phyloP scores from a whole-genome alignment of 208 protist genomes.

The Trypanosoma vivax region DNA sequence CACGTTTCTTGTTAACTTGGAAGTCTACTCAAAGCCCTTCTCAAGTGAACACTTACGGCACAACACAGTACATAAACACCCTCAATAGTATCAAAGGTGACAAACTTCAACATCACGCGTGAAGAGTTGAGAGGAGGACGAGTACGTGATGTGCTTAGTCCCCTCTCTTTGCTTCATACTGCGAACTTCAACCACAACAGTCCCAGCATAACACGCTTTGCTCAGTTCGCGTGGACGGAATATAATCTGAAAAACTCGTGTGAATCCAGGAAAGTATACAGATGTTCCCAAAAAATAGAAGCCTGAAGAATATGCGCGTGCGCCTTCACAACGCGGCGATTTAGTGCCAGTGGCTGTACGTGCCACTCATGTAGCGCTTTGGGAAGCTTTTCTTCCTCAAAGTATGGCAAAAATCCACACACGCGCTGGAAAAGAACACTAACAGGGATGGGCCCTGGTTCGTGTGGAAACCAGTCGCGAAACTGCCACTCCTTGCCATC shows the following conservation, averaged over 20 bases:
- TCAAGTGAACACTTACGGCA: no score
- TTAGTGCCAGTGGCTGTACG: slow-evolving; percentile 67
- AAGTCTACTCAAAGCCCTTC: no score
- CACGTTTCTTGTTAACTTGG: no score
- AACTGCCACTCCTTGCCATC: slow-evolving; percentile 79
- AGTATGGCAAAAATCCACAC: slow-evolving; percentile 78
- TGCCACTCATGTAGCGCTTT: slow-evolving; percentile 66
- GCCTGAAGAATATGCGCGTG: slow-evolving; percentile 75
- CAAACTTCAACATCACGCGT: no score
- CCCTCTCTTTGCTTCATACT: no score
- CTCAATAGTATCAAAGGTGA: no score
- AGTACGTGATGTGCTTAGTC: no score
- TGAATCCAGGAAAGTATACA: slow-evolving; percentile 73
- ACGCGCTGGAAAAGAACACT: slow-evolving; percentile 66
- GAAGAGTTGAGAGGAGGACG: no score
- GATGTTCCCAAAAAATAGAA: slow-evolving; percentile 74
- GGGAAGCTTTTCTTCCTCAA: slow-evolving; percentile 84
- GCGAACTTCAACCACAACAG: slow-evolving; percentile 4
- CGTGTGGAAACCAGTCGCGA: slow-evolving; percentile 51
- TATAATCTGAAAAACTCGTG: slow-evolving; percentile 74
- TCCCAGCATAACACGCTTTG: not conserved
- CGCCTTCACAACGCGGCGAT: slow-evolving; percentile 60
- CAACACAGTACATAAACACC: no score
- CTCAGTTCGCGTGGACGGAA: slow-evolving; percentile 45
- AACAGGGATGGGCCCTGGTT: slow-evolving; percentile 29